Percentiles rank a stretch among this genome's conserved stretches.
Evolutionary conservation across 2,329 filamentous ascomycete genomes (phyloP).

Genomic region (Xylaria sp.): DNA sequence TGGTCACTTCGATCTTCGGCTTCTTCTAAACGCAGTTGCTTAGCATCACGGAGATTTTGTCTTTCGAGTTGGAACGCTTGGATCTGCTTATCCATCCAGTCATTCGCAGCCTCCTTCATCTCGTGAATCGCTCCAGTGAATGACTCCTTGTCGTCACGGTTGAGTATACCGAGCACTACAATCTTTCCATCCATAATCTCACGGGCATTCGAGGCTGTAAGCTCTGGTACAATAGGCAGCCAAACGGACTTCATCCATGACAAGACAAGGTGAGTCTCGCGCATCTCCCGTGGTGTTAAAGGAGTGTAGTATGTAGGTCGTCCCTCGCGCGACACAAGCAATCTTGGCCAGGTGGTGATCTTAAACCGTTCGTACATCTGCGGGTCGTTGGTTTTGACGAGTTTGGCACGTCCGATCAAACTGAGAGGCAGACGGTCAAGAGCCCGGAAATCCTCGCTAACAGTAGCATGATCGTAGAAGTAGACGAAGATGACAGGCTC

Average conservation of each 20-base stretch:
- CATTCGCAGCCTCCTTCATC: slow-evolving; percentile 89
- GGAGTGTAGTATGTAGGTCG: slow-evolving; percentile 86
- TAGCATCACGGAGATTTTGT: slow-evolving; percentile 87
- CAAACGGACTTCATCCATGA: slow-evolving; percentile 95
- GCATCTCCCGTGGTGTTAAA: slow-evolving; percentile 85
- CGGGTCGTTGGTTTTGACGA: slow-evolving; percentile 84
- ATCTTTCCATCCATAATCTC: slow-evolving; percentile 95
- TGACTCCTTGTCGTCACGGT: slow-evolving; percentile 70
- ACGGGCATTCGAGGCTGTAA: slow-evolving; percentile 83
- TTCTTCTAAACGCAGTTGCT: slow-evolving; percentile 93
- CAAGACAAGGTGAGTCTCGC: slow-evolving; percentile 73
- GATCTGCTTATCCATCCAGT: slow-evolving; percentile 97
- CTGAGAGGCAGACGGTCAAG: slow-evolving; percentile 81
- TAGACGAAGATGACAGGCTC: slow-evolving; percentile 97
- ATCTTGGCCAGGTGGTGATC: slow-evolving; percentile 92
- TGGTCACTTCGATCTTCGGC: slow-evolving; percentile 91
- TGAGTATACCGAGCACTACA: slow-evolving; percentile 88
- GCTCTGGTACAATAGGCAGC: slow-evolving; percentile 90
- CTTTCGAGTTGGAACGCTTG: slow-evolving; percentile 87
- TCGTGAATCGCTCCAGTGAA: slow-evolving; percentile 77
- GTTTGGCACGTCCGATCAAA: slow-evolving; percentile 82
- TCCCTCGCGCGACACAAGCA: slow-evolving; percentile 84
- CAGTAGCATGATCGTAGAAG: slow-evolving; percentile 95
- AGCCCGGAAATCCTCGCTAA: slow-evolving; percentile 83
- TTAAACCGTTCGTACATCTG: slow-evolving; percentile 77